Conservation (phyloP, 2,329 filamentous ascomycete species). For the Chaetomiaceae sp. region DNA sequence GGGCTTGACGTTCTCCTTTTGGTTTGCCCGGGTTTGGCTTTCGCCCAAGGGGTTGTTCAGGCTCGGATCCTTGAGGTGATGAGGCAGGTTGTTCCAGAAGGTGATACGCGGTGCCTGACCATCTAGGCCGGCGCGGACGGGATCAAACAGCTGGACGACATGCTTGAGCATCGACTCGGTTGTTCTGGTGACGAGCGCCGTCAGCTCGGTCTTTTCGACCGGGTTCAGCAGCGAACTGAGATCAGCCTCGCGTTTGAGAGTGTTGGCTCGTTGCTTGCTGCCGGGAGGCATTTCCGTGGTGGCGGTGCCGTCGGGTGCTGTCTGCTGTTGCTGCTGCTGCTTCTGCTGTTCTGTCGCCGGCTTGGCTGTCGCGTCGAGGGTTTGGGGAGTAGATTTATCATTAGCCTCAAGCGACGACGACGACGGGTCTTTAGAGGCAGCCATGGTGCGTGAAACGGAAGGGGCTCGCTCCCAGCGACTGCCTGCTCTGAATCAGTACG, state of each 20-base stretch:
- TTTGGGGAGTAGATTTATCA: background rate
- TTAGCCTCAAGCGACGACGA: background rate
- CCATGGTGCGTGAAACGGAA: conserved; percentile 10
- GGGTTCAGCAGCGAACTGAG: conserved; percentile 46
- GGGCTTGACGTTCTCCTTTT: conserved; percentile 24
- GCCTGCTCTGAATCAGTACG: background rate
- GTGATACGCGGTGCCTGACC: conserved; percentile 29
- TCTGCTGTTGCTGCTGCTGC: conserved; percentile 8
- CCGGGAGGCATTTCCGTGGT: conserved; percentile 38
- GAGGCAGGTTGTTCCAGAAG: conserved; percentile 33
- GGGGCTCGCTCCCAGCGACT: conserved; percentile 1
- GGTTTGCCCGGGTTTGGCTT: background rate
- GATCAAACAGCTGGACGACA: conserved; percentile 50
- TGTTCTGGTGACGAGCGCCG: conserved; percentile 47
- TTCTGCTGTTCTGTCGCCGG: background rate
- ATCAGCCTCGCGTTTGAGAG: conserved; percentile 45
- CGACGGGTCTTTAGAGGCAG: conserved; percentile 1
- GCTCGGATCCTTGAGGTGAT: conserved; percentile 28
- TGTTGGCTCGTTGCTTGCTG: conserved; percentile 31
- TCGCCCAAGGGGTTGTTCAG: conserved; percentile 13
- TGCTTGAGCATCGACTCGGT: conserved; percentile 53
- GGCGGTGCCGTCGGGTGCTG: conserved; percentile 8
- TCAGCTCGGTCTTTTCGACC: conserved; percentile 49
- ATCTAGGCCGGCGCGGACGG: conserved; percentile 30
- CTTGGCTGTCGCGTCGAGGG: background rate